Evolutionary conservation across 805 yeast species (phyloP).

Genomic region (Starmerella bombicola): DNA sequence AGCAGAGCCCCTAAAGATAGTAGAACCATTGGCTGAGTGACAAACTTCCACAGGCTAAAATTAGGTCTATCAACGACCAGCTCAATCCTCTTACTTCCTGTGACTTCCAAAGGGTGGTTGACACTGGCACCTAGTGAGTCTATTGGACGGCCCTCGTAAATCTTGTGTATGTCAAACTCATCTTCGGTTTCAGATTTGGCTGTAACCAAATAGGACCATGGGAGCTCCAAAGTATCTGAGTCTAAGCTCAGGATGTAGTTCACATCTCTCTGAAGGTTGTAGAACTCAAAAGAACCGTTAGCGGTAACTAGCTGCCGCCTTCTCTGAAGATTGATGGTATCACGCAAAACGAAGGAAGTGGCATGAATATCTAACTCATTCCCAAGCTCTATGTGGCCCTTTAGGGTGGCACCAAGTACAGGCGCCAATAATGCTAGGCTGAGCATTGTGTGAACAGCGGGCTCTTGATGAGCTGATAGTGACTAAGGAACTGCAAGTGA

Average conservation of each 20-base stretch:
- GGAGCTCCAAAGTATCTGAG: conserved; percentile 14
- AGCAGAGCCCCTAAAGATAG: conserved; percentile 27
- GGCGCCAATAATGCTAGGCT: neutral
- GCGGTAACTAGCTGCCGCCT: conserved; percentile 7
- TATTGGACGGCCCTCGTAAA: conserved; percentile 25
- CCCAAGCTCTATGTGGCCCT: conserved; percentile 5
- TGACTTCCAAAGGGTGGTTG: conserved; percentile 26
- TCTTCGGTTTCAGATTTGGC: conserved; percentile 13
- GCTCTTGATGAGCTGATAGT: neutral
- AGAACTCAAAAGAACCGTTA: conserved; percentile 18
- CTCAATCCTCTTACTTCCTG: conserved; percentile 9
- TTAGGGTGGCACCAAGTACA: conserved; percentile 9
- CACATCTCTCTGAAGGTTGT: conserved; percentile 5
- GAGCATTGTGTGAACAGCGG: neutral
- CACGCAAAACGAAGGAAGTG: conserved; percentile 11
- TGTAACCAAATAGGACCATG: conserved; percentile 13
- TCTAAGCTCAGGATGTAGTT: conserved; percentile 16
- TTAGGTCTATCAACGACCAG: conserved; percentile 21
- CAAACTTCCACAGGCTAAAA: conserved; percentile 26
- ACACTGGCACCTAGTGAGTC: conserved; percentile 26
- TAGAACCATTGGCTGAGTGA: conserved; percentile 30
- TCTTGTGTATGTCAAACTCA: conserved; percentile 23
- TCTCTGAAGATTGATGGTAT: conserved; percentile 3
- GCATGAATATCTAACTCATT: conserved; percentile 2
- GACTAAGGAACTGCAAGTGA: too few relatives aligned